Percentiles rank a stretch among this genome's conserved stretches.
These are phyloP conservation scores for Alliaria petiolata DNA, from an alignment of 345 rosid species.

Conservation along the genomic window DNA sequence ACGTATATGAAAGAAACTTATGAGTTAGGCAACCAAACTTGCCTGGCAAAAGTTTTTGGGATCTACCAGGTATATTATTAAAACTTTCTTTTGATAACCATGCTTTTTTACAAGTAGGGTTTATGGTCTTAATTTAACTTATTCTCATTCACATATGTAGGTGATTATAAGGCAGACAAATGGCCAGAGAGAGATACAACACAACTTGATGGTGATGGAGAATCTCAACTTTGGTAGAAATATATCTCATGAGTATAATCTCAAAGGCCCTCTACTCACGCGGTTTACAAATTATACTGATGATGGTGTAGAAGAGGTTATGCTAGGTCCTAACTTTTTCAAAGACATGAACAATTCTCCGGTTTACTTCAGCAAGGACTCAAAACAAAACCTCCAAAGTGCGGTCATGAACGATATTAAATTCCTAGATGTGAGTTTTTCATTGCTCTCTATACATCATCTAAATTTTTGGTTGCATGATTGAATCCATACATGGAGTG, in stretches of 20 bases:
- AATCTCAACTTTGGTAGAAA: constrained; percentile 62
- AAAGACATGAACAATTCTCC: constrained; percentile 75
- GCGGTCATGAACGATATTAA: constrained; percentile 79
- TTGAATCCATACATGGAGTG: neutral
- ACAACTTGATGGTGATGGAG: constrained; percentile 90
- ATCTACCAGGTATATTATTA: constrained; percentile 59
- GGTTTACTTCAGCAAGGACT: constrained; percentile 52
- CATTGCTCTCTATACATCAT: neutral
- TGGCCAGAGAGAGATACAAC: constrained; percentile 50
- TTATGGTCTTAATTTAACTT: neutral
- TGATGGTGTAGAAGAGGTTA: constrained; percentile 49
- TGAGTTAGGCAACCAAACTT: constrained; percentile 63
- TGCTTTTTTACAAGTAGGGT: neutral
- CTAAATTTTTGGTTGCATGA: neutral
- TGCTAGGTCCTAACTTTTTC: constrained; percentile 74
- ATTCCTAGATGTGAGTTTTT: constrained; percentile 64
- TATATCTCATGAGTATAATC: constrained; percentile 67
- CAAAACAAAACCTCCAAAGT: constrained; percentile 57
- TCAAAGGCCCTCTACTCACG: constrained; percentile 68
- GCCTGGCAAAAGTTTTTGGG: constrained; percentile 79
- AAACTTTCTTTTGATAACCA: neutral
- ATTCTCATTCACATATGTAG: constrained; percentile 18
- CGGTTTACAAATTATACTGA: constrained; percentile 38
- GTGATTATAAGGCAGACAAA: constrained; percentile 57
- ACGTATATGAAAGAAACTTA: constrained; percentile 62